Base-by-base conservation (phyloP, 768 basidiomycete species). In the Hebeloma cylindrosporum region DNA sequence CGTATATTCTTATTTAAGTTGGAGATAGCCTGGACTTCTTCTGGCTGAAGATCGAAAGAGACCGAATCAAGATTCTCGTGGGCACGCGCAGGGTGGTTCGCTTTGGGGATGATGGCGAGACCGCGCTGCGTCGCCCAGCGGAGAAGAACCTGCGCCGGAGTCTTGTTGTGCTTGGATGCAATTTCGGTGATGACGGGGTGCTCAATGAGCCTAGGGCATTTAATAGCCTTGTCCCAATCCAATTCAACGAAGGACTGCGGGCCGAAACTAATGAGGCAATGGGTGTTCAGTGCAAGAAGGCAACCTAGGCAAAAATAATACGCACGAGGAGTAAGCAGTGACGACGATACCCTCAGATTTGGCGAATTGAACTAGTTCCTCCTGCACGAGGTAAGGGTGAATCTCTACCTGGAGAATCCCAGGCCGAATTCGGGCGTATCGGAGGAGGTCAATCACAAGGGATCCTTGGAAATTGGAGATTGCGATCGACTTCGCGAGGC, bases 91-190 rank as follows among this genome's bases (percentile, higher is more conserved):
- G 50, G 39, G 51, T 70, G 54, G 60, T 79, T 80, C 38, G 74
- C 78, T 72, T 92, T 92, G 34, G 88, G 88, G 49, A 92, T 78
- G 33, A 90, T 81, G 25, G 82, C 81, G 47, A 89, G 73, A 7
- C 78, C 81, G 27, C 79, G 80, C 57, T 88, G 85, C 10, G 83
- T 85, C 2, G 85, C 79, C 88, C 88, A 92, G 52, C 86, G 76
- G 41, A 92, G 74, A 28, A 90, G 66, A 17, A 90, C 77, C 62
- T 90, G 86, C 5, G 85, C 85, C 3, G 79, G 60, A 32, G 73
- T 76, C 68, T 74, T 88, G 7, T 65, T 54, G 53, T 82, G 67
- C 47, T 72, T 70, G 11, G 57, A 39, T 3, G 85, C 80, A 30
- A 82, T 70, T 26, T 56, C 33, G 17, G 58, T 51, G 38, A 87